A percentile compares a stretch with the other conserved stretches of the same genome.
phyloP scores from a whole-genome alignment of 768 basidiomycete species.

The Pisolithus marmoratus region DNA sequence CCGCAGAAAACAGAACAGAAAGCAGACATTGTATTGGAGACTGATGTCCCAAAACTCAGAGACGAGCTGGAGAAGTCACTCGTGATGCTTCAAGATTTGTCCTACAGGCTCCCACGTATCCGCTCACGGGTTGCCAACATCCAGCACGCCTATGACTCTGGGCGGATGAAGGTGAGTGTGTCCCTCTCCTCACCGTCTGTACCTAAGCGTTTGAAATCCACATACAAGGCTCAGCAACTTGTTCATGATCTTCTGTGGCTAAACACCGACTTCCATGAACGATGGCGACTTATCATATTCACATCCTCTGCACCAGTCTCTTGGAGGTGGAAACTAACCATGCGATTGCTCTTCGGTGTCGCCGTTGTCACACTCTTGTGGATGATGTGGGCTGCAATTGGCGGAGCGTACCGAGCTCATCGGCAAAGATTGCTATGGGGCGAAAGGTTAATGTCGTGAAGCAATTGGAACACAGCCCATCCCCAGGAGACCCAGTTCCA shows the following conservation, averaged over 20 bases:
- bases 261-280: conserved; percentile 72
- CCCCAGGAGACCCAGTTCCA: no score
- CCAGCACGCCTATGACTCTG: conserved; percentile 63
- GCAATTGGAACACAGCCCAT: neutral
- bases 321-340: conserved; percentile 58
- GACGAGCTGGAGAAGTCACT: conserved; percentile 57
- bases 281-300: conserved; percentile 71
- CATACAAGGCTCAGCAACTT: conserved; percentile 53
- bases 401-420: conserved; percentile 69
- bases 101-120: conserved; percentile 54
- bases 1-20: conserved; percentile 53
- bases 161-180: conserved; percentile 52
- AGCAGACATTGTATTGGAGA: conserved; percentile 50
- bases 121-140: conserved; percentile 59
- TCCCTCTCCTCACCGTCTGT: neutral
- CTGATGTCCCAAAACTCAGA: conserved; percentile 59
- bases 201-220: neutral
- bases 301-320: conserved; percentile 68
- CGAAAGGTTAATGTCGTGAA: conserved; percentile 66
- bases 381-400: conserved; percentile 54
- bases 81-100: conserved; percentile 50
- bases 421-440: conserved; percentile 75
- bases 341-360: conserved; percentile 55
- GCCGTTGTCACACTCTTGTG: conserved; percentile 54
- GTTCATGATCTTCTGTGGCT: conserved; percentile 67